Percentiles rank a stretch among this genome's conserved stretches.
Conservation (phyloP, 352 stramenopile species). For the Pythium phragmitis region DNA sequence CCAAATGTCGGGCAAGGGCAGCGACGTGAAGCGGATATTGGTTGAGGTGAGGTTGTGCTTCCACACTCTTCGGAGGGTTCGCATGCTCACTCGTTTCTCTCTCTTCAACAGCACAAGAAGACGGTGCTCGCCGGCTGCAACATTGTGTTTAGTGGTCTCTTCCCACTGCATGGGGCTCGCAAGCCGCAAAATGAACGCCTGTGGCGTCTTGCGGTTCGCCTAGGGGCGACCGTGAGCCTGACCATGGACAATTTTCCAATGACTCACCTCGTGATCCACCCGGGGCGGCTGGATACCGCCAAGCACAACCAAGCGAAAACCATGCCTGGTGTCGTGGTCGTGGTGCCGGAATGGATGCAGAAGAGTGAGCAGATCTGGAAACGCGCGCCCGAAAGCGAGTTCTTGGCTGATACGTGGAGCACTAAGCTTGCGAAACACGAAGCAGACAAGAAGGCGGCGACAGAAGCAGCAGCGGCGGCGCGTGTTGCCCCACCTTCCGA, state of each 20-base stretch:
- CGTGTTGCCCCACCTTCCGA: not conserved
- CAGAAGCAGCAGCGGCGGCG: constrained; percentile 1
- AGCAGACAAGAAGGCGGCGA: constrained; percentile 8
- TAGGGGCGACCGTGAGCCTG: constrained; percentile 68
- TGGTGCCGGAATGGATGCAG: constrained; percentile 80
- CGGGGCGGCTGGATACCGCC: constrained; percentile 71
- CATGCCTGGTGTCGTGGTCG: constrained; percentile 57
- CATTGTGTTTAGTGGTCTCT: constrained; percentile 84
- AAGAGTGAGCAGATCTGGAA: constrained; percentile 75
- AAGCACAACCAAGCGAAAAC: constrained; percentile 76
- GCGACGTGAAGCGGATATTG: constrained; percentile 70
- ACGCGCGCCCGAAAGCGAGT: constrained; percentile 57
- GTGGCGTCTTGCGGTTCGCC: constrained; percentile 71
- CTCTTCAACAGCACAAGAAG: constrained; percentile 52
- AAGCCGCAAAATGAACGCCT: constrained; percentile 69
- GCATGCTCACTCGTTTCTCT: not conserved
- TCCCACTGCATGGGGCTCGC: constrained; percentile 55
- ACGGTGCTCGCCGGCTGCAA: constrained; percentile 56
- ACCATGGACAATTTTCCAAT: constrained; percentile 69
- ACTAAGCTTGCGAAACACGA: constrained; percentile 32
- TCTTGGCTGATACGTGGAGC: constrained; percentile 67
- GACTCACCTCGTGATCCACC: constrained; percentile 86
- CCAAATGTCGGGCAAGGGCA: constrained; percentile 65
- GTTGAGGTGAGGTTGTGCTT: constrained; percentile 38
- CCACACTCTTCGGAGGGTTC: not conserved